Evolutionary conservation across 371 early-diverging fungal genomes (phyloP).

Genomic region (Haplosporangium sp.): DNA sequence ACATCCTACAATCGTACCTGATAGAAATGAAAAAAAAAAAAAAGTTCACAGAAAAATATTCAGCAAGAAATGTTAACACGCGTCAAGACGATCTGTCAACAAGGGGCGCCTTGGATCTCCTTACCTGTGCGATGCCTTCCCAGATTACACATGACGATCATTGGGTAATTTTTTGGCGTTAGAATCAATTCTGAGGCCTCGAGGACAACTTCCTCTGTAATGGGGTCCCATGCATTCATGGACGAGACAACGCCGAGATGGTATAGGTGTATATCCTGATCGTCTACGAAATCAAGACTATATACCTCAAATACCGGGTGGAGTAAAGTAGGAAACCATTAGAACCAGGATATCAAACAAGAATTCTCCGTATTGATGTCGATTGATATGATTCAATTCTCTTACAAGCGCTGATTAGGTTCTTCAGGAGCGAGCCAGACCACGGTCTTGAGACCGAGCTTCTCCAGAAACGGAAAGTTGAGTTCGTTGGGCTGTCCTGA

Average conservation of each 20-base stretch:
- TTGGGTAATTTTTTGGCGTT: slow-evolving; percentile 90
- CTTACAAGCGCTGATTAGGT: slow-evolving; percentile 92
- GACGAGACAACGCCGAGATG: slow-evolving; percentile 84
- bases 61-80: neutral
- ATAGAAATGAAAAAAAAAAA: slow-evolving; percentile 1
- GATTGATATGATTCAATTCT: neutral
- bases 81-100: neutral
- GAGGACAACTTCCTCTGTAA: slow-evolving; percentile 95
- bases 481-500: slow-evolving; percentile 98
- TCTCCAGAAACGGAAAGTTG: slow-evolving; percentile 97
- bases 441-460: slow-evolving; percentile 91
- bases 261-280: slow-evolving; percentile 93
- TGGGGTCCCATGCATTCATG: slow-evolving; percentile 94
- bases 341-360: too few relatives aligned
- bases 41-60: neutral
- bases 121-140: slow-evolving; percentile 96
- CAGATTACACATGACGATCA: slow-evolving; percentile 97
- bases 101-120: neutral
- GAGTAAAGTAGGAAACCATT: neutral
- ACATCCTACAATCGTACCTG: slow-evolving; percentile 96
- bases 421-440: slow-evolving; percentile 96
- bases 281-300: slow-evolving; percentile 94
- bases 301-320: neutral
- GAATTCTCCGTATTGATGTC: neutral
- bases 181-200: slow-evolving; percentile 91